Conservation (phyloP, 1,284 basidiomycete genomes). For the Caloboletus firmus region DNA sequence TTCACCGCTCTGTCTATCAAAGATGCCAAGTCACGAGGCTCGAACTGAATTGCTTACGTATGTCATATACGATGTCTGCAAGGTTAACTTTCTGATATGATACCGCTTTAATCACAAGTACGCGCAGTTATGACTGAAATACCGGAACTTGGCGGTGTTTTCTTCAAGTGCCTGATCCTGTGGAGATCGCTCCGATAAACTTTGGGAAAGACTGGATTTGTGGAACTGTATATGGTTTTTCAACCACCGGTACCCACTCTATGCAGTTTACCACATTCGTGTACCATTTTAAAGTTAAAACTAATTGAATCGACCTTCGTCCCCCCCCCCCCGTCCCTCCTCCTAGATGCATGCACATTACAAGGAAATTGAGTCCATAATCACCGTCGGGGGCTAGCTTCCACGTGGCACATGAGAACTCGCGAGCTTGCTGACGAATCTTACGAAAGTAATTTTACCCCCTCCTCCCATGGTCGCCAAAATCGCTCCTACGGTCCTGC, state of each 20-base stretch:
- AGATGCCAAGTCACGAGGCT: conserved; percentile 21
- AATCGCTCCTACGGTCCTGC: conserved; percentile 38
- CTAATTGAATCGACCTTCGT: conserved; percentile 4
- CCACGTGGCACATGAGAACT: conserved; percentile 23
- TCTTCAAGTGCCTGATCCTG: conserved; percentile 27
- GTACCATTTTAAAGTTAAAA: conserved; percentile 16
- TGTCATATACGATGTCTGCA: conserved; percentile 17
- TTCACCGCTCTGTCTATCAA: conserved; percentile 5
- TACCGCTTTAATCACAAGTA: conserved; percentile 8
- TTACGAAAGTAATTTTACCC: conserved; percentile 29
- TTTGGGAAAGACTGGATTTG: conserved; percentile 14
- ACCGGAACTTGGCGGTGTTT: conserved; percentile 12
- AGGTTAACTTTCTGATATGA: conserved; percentile 30
- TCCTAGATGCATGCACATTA: conserved; percentile 10
- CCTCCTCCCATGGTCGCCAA: conserved; percentile 37
- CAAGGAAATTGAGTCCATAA: conserved; percentile 21
- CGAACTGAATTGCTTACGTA: conserved; percentile 26
- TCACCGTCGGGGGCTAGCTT: conserved; percentile 13
- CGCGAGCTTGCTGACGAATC: conserved; percentile 17
- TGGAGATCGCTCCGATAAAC: conserved; percentile 32
- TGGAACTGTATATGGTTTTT: conserved; percentile 5
- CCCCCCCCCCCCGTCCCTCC: not conserved
- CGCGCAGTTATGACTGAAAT: conserved; percentile 18
- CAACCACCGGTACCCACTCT: conserved; percentile 4
- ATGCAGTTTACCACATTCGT: conserved; percentile 11